These are phyloP conservation scores for Hyphopichia fennica DNA, from an alignment of 1,139 yeast species.

Conservation along the genomic window DNA sequence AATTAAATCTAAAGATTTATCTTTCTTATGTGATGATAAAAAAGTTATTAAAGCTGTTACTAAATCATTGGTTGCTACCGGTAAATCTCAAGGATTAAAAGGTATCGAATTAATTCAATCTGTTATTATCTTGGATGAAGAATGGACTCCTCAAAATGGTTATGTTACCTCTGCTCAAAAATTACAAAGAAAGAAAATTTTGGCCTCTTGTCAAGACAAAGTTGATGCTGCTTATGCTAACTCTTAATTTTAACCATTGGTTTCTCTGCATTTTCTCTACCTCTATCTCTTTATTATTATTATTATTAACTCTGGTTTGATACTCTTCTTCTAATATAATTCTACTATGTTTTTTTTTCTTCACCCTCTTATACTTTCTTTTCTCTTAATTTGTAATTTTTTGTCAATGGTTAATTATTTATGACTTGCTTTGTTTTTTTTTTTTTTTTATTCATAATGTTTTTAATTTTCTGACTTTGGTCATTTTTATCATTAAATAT, in stretches of 20 bases:
- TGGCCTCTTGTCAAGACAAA: conserved; percentile 57
- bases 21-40: conserved; percentile 50
- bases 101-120: conserved; percentile 88
- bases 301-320: background rate
- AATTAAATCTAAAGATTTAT: conserved; percentile 51
- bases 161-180: conserved; percentile 94
- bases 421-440: background rate
- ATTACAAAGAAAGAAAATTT: conserved; percentile 89
- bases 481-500: background rate
- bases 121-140: conserved; percentile 77
- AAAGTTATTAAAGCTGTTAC: conserved; percentile 57
- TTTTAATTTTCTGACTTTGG: no score
- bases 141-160: conserved; percentile 98
- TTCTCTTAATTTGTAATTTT: background rate
- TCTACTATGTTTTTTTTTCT: background rate
- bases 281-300: background rate
- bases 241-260: conserved; percentile 1
- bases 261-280: background rate
- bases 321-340: background rate
- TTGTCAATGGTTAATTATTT: background rate
- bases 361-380: background rate
- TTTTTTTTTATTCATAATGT: no score
- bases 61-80: conserved; percentile 68
- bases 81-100: conserved; percentile 72
- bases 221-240: conserved; percentile 56